Evolutionary conservation across 2,329 filamentous ascomycete species (phyloP), one percentile per base, ranked within the genome.

Genomic region (Apiospora malaysiana): DNA sequence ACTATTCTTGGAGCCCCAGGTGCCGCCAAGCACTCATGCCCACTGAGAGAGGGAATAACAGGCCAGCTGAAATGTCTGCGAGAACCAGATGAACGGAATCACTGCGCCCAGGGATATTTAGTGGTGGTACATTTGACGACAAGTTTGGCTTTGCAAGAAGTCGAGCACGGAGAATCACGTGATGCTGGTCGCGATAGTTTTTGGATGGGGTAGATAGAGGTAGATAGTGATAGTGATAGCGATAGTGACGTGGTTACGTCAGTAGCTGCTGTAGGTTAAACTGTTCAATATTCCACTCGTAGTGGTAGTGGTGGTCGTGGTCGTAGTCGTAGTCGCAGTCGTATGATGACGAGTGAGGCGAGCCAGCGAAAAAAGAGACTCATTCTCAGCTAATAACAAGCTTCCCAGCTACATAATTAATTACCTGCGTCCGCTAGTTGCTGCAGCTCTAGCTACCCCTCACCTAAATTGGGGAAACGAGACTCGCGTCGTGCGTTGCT

Each of bases 381-480:
- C 32, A 32, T 32, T 32, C 23, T n/a, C 47, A 40, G 32, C 18
- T 6, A 63, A 40, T 40, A 32, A 32, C 6, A 40, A 63, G 56
- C 51, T 59, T 32, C 32, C 32, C 32, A 32, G 32, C 16, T 16
- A n/a, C n/a, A n/a, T 16, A 7, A 23, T 23, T 51, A 51, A 23
- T 23, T 51, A 27, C 47, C n/a, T n/a, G n/a, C n/a, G n/a, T n/a
- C n/a, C n/a, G n/a, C n/a, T n/a, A n/a, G n/a, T n/a, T n/a, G n/a
- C n/a, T n/a, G n/a, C n/a, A n/a, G n/a, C n/a, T 51, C 47, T 51
- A 32, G 51, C 51, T 63, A 63, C 56, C 56, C 56, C 56, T 63
- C 56, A 63, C 56, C 56, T 63, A n/a, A 63, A 59, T 59, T 59
- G 51, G 51, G 10, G 27, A 21, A 49, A n/a, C n/a, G n/a, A n/a